These are phyloP conservation scores for Syncephalastrum sp. DNA, from an alignment of 371 early-diverging fungal species.

Conservation along the genomic window DNA sequence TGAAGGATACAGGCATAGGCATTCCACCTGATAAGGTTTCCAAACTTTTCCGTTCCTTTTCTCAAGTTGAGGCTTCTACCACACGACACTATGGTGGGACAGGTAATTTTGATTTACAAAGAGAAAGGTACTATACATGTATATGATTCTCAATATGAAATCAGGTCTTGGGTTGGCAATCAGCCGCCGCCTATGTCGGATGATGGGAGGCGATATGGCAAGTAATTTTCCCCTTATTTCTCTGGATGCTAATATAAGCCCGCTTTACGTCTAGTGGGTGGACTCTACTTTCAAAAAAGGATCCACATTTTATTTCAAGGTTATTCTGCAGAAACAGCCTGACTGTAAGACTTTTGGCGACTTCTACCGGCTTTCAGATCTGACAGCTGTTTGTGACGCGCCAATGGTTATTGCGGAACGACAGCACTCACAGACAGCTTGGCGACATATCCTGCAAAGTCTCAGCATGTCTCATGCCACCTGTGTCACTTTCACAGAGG, in stretches of 20 bases:
- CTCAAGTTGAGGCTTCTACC: conserved; percentile 57
- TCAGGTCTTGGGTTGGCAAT: conserved; percentile 47
- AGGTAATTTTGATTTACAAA: conserved; percentile 14
- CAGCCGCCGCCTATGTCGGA: conserved; percentile 41
- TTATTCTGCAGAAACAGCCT: conserved; percentile 22
- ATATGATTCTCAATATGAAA: conserved; percentile 2
- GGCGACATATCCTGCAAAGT: conserved; percentile 8
- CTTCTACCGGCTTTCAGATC: conserved; percentile 12
- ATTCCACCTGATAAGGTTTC: conserved; percentile 49
- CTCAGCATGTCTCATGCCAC: not conserved
- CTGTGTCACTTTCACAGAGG: conserved; percentile 8
- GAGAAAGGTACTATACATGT: not conserved
- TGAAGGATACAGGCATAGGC: conserved; percentile 66
- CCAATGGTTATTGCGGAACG: conserved; percentile 19
- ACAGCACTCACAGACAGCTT: conserved; percentile 6
- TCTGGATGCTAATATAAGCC: not conserved
- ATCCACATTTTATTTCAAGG: conserved; percentile 44
- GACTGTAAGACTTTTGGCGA: conserved; percentile 21
- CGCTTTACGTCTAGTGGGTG: conserved; percentile 30
- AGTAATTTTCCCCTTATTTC: not conserved
- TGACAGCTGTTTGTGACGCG: conserved; percentile 6
- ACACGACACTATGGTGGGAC: conserved; percentile 57
- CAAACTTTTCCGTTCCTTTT: conserved; percentile 60
- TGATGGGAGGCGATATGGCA: conserved; percentile 56
- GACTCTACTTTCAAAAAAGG: conserved; percentile 45